Conservation (phyloP, 306 rosid genomes). For the Trifolium pratense region DNA sequence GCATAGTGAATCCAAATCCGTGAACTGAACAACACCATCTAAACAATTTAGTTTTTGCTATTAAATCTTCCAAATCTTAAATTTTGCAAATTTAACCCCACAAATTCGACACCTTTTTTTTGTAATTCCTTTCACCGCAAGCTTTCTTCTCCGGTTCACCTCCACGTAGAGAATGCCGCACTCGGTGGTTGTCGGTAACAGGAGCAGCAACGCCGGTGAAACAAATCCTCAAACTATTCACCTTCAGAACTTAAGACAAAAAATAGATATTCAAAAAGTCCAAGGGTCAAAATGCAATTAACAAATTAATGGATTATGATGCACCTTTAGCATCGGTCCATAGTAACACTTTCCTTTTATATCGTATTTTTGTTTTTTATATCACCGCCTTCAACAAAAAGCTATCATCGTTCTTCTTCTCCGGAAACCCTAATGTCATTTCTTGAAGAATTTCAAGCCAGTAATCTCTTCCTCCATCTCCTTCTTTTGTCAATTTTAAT, state of each 20-base stretch:
- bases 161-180: background rate
- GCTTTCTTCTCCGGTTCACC: background rate
- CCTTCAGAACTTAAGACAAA: background rate
- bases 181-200: too few species aligned
- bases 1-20: too few species aligned
- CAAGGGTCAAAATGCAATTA: background rate
- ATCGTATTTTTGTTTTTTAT: background rate
- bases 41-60: too few species aligned
- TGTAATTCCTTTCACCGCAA: too few species aligned
- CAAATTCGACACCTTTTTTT: too few species aligned
- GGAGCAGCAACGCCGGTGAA: too few species aligned
- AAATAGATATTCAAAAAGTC: background rate
- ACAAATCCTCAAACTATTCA: background rate
- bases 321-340: background rate
- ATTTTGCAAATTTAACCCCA: too few species aligned
- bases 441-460: slow-evolving; percentile 85
- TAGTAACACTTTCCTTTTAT: background rate
- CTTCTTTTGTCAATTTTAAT: background rate
- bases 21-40: too few species aligned
- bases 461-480: slow-evolving; percentile 45
- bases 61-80: too few species aligned
- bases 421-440: slow-evolving; percentile 71
- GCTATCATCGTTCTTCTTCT: background rate
- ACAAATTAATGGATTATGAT: background rate
- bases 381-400: slow-evolving; percentile 27